These are phyloP conservation scores for Volvox africanus DNA, from an alignment of 139 green algal genomes.

Conservation along the genomic window DNA sequence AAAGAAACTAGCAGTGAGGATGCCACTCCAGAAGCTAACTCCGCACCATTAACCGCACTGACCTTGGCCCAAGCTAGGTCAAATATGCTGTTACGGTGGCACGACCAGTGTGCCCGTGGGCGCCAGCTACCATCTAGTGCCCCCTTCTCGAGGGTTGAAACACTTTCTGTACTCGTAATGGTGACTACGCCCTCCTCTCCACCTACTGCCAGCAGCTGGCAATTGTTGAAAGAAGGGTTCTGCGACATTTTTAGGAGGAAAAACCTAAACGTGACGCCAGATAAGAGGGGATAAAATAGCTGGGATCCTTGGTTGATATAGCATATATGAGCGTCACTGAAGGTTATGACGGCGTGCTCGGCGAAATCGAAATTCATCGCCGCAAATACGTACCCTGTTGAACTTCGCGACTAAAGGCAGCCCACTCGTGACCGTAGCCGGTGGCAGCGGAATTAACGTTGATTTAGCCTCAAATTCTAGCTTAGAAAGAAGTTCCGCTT, in stretches of 20 bases:
- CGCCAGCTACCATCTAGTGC: constrained; percentile 33
- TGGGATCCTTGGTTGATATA: neutral
- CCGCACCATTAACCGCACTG: neutral
- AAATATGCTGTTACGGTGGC: constrained; percentile 88
- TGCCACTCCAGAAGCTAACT: neutral
- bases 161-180: constrained; percentile 66
- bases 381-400: constrained; percentile 15
- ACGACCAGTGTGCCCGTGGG: constrained; percentile 75
- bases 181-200: constrained; percentile 87
- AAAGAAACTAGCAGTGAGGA: neutral
- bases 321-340: neutral
- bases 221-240: constrained; percentile 17
- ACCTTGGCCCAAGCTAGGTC: constrained; percentile 84
- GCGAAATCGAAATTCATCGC: neutral
- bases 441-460: neutral
- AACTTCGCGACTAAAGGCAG: neutral
- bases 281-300: neutral
- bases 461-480: constrained; percentile 5
- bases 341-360: neutral
- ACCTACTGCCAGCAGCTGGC: constrained; percentile 75
- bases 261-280: neutral
- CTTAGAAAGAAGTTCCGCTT: neutral
- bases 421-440: neutral
- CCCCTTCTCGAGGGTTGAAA: constrained; percentile 48
- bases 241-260: neutral